Percentiles rank a stretch among this genome's conserved stretches.
Conservation (phyloP, 768 basidiomycete genomes). For the Kwoniella dendrophila region DNA sequence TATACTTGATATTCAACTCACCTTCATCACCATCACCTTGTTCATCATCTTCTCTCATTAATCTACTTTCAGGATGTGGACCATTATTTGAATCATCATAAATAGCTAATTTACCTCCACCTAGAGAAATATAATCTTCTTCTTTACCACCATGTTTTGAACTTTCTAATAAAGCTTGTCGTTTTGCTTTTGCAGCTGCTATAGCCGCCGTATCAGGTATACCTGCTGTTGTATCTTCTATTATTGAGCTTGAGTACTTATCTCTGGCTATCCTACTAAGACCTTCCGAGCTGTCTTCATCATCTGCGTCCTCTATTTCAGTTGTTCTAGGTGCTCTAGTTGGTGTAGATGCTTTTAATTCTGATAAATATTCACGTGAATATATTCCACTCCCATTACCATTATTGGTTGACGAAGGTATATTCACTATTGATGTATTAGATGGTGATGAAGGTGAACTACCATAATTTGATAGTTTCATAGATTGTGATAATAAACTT, state of each 20-base stretch:
- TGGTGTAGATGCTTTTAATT: slow-evolving; percentile 57
- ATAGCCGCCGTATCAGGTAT: slow-evolving; percentile 57
- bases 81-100: slow-evolving; percentile 47
- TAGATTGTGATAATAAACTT: slow-evolving; percentile 46
- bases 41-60: slow-evolving; percentile 59
- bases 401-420: neutral
- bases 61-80: slow-evolving; percentile 57
- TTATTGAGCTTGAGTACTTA: slow-evolving; percentile 49
- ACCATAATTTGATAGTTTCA: slow-evolving; percentile 46
- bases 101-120: slow-evolving; percentile 51
- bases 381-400: slow-evolving; percentile 38
- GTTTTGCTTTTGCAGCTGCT: slow-evolving; percentile 55
- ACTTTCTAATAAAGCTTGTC: slow-evolving; percentile 51
- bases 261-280: slow-evolving; percentile 41
- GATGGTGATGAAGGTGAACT: slow-evolving; percentile 17
- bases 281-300: slow-evolving; percentile 34
- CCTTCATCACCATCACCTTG: slow-evolving; percentile 55
- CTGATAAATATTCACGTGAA: slow-evolving; percentile 55
- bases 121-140: slow-evolving; percentile 57
- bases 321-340: slow-evolving; percentile 35
- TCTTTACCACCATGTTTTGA: slow-evolving; percentile 35
- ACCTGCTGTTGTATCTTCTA: slow-evolving; percentile 45
- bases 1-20: slow-evolving; percentile 14
- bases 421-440: neutral
- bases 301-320: slow-evolving; percentile 25